These are phyloP conservation scores for Neopestalotiopsis sp. DNA, from an alignment of 2,329 filamentous ascomycete genomes.

Conservation along the genomic window DNA sequence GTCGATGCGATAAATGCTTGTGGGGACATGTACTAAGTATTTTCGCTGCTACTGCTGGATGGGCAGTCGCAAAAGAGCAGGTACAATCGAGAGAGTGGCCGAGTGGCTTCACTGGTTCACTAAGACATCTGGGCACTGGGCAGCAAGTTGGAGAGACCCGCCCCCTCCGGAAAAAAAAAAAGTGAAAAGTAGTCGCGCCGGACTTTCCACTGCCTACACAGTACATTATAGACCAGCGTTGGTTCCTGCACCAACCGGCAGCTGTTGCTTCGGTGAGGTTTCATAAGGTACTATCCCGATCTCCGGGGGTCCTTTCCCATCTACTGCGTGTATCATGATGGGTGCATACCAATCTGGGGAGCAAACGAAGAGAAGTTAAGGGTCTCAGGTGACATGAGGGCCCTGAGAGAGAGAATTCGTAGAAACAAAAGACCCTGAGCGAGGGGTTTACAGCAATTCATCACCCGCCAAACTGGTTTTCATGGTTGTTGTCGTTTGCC, in stretches of 20 bases:
- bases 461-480: neutral
- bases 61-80: neutral
- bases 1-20: neutral
- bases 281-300: neutral
- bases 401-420: too few species aligned
- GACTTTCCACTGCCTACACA: neutral
- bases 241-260: slow-evolving; percentile 11
- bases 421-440: neutral
- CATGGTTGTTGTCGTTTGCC: neutral
- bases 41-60: neutral
- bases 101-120: too few species aligned
- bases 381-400: too few species aligned
- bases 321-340: neutral
- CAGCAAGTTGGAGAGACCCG: too few species aligned
- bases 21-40: neutral
- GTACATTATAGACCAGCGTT: neutral
- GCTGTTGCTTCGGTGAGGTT: slow-evolving; percentile 7
- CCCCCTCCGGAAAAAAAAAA: neutral
- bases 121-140: too few species aligned
- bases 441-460: neutral
- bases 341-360: too few species aligned
- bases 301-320: neutral
- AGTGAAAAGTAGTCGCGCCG: neutral
- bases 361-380: too few species aligned
- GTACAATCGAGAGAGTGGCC: neutral